Evolutionary conservation across 495 filamentous ascomycete species (phyloP).

Genomic region (Aspergillus wentii): DNA sequence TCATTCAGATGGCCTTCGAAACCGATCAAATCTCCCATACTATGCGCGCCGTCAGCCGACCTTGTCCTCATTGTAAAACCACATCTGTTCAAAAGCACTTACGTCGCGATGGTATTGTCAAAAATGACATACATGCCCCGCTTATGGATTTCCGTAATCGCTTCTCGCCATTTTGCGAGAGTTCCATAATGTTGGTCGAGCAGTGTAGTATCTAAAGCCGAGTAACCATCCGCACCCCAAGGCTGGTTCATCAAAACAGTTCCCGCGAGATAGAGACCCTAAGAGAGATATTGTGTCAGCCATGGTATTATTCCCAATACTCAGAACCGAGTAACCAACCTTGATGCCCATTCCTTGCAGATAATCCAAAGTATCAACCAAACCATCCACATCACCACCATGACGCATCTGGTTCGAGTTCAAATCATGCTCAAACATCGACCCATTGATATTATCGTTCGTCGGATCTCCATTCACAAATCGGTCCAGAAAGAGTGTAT

Average conservation of each 20-base stretch:
- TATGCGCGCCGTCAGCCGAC: constrained; percentile 11
- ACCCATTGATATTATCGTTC: constrained; percentile 69
- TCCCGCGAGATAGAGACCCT: constrained; percentile 68
- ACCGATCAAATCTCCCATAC: constrained; percentile 64
- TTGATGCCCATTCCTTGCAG: constrained; percentile 73
- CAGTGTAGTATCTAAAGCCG: constrained; percentile 64
- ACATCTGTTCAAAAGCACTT: constrained; percentile 30
- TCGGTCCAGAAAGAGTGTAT: constrained; percentile 65
- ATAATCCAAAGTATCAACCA: constrained; percentile 67
- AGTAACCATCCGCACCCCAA: constrained; percentile 65
- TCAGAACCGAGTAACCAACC: constrained; percentile 26
- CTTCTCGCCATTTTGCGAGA: constrained; percentile 58
- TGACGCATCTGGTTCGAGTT: constrained; percentile 68
- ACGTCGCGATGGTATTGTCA: constrained; percentile 69
- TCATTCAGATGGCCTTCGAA: constrained; percentile 63
- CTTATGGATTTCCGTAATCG: constrained; percentile 59
- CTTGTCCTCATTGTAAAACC: too few species aligned
- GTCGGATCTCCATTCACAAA: constrained; percentile 68
- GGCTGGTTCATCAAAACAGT: constrained; percentile 66
- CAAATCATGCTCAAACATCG: constrained; percentile 64
- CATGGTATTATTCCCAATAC: too few species aligned
- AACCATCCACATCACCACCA: constrained; percentile 63
- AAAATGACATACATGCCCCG: constrained; percentile 68
- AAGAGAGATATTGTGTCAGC: neutral
- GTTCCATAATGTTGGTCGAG: constrained; percentile 66